phyloP scores from a whole-genome alignment of 73 alveolate genomes.

The Effrenium voratum region DNA sequence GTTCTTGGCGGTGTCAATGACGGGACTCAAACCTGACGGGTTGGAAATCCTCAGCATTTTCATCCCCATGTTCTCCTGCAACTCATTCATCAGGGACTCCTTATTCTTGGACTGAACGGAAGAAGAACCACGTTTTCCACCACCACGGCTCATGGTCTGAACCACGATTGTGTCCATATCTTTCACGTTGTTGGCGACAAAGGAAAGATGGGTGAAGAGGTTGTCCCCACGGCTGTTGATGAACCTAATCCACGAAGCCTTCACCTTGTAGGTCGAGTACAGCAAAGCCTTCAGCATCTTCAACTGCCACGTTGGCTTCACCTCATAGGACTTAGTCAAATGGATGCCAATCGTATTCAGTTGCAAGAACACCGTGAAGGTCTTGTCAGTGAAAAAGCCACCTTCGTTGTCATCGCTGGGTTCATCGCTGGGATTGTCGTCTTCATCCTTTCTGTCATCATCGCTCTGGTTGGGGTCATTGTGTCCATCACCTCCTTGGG shows the following conservation, averaged over 20 bases:
- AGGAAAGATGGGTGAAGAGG: background rate
- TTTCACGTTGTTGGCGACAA: background rate
- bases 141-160: background rate
- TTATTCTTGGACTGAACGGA: background rate
- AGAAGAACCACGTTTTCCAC: background rate
- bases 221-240: background rate
- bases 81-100: background rate
- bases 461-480: background rate
- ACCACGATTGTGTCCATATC: background rate
- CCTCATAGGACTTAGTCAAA: background rate
- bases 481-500: background rate
- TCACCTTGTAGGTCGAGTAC: background rate
- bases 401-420: background rate
- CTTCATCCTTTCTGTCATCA: background rate
- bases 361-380: background rate
- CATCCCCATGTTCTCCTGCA: background rate
- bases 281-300: background rate
- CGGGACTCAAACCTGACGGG: background rate
- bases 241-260: background rate
- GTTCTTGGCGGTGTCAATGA: background rate
- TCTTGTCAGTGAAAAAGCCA: background rate
- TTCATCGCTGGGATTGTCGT: background rate
- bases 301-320: background rate
- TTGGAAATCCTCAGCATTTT: background rate
- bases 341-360: background rate